Conservation (phyloP, 345 rosid genomes). For the Atalantia buxifolia region DNA sequence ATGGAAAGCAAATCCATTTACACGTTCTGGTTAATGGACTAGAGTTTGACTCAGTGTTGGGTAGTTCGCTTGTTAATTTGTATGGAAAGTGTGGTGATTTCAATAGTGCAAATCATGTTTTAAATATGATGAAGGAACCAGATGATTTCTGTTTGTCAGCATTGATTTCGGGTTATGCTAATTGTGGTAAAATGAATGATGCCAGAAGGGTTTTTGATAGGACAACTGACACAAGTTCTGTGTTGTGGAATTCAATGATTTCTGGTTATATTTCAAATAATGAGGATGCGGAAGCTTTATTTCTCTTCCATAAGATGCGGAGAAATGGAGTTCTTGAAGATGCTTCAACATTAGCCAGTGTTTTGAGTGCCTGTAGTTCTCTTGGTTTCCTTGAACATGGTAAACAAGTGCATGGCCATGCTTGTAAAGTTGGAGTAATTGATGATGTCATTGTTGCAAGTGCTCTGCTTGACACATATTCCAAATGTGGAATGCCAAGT, state of each 20-base stretch:
- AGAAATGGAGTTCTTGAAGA: constrained; percentile 35
- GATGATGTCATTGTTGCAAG: constrained; percentile 34
- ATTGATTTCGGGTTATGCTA: constrained; percentile 68
- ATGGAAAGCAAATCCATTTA: constrained; percentile 78
- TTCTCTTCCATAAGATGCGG: constrained; percentile 57
- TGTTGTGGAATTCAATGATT: constrained; percentile 80
- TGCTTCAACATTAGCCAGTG: constrained; percentile 47
- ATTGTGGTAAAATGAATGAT: constrained; percentile 49
- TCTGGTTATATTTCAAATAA: constrained; percentile 61
- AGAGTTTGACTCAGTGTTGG: constrained; percentile 47
- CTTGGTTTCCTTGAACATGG: constrained; percentile 22
- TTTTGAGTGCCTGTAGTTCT: constrained; percentile 55
- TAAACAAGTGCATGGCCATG: constrained; percentile 50
- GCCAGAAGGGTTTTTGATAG: constrained; percentile 49
- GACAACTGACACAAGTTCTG: constrained; percentile 36
- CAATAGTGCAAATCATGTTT: constrained; percentile 43
- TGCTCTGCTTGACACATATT: constrained; percentile 49
- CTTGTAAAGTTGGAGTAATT: constrained; percentile 46
- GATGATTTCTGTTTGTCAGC: constrained; percentile 84
- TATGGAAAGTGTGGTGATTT: constrained; percentile 75
- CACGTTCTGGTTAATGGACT: constrained; percentile 40
- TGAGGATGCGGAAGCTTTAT: constrained; percentile 54
- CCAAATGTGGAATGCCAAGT: constrained; percentile 51
- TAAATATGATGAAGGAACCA: constrained; percentile 41
- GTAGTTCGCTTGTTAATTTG: constrained; percentile 62